Evolutionary conservation across 106 monocot species (phyloP).

Genomic region (Dactylorhiza incarnata): DNA sequence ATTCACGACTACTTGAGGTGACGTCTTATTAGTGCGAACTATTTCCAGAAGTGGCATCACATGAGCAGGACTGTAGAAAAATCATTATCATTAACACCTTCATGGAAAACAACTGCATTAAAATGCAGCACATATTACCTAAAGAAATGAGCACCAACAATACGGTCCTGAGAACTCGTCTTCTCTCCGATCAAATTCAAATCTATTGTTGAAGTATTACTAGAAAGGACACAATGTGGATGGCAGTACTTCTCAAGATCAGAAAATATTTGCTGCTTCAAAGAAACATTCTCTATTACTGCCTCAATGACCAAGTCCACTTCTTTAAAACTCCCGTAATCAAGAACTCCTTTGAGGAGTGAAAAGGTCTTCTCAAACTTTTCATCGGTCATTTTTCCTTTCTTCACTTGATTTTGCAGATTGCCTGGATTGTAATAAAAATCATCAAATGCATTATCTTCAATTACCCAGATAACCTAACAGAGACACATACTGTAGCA

Average conservation of each 20-base stretch:
- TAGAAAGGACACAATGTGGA: constrained; percentile 29
- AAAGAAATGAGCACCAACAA: constrained; percentile 36
- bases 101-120: constrained; percentile 3
- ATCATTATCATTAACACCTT: neutral
- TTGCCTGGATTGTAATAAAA: constrained; percentile 47
- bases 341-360: constrained; percentile 20
- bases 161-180: constrained; percentile 24
- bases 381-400: constrained; percentile 31
- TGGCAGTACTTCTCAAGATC: constrained; percentile 38
- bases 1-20: constrained; percentile 85
- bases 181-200: constrained; percentile 28
- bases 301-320: constrained; percentile 46
- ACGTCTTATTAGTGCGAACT: constrained; percentile 78
- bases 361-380: constrained; percentile 20
- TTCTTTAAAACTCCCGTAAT: constrained; percentile 25
- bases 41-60: constrained; percentile 98
- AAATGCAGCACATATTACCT: constrained; percentile 41
- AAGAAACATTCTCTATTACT: constrained; percentile 81
- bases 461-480: neutral
- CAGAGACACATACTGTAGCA: no score
- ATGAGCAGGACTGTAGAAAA: constrained; percentile 76
- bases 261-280: constrained; percentile 89
- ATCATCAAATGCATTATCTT: neutral
- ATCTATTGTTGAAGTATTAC: constrained; percentile 29
- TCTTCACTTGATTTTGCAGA: constrained; percentile 36